phyloP scores from a whole-genome alignment of 345 rosid species.

The Syzygium oleosum region DNA sequence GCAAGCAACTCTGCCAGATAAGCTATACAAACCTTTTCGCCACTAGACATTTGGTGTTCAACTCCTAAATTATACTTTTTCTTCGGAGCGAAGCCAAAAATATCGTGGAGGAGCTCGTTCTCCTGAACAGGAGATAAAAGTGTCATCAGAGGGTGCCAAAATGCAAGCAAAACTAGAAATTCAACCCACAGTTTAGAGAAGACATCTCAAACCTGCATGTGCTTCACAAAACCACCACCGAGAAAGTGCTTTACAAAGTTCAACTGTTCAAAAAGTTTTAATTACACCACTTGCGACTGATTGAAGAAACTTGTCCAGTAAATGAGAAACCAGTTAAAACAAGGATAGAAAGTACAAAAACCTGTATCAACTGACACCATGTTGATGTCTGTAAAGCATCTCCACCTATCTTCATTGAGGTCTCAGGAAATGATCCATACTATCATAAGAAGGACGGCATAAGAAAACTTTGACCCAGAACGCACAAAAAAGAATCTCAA shows the following conservation, averaged over 20 bases:
- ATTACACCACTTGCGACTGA: not conserved
- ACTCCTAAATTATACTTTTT: slow-evolving; percentile 26
- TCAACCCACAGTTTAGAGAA: not conserved
- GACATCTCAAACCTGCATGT: slow-evolving; percentile 68
- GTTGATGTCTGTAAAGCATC: slow-evolving; percentile 52
- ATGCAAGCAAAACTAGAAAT: not conserved
- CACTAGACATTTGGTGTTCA: slow-evolving; percentile 30
- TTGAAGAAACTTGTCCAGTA: not conserved
- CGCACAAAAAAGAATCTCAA: not conserved
- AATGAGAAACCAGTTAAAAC: not conserved
- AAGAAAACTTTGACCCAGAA: not conserved
- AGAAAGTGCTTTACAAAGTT: slow-evolving; percentile 79
- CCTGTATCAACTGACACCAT: slow-evolving; percentile 78
- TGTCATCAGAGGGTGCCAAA: not conserved
- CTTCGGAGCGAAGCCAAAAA: slow-evolving; percentile 68
- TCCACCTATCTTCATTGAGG: slow-evolving; percentile 64
- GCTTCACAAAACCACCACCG: slow-evolving; percentile 88
- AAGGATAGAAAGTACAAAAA: slow-evolving; percentile 2
- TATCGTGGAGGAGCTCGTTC: slow-evolving; percentile 77
- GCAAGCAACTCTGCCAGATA: not conserved
- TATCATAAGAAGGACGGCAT: slow-evolving; percentile 10
- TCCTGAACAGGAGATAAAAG: slow-evolving; percentile 35
- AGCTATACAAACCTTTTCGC: slow-evolving; percentile 46
- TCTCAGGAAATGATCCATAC: slow-evolving; percentile 59
- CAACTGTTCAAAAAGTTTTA: slow-evolving; percentile 31